phyloP scores from a whole-genome alignment of 192 early-diverging fungal genomes.

The Umbelopsis vinacea region DNA sequence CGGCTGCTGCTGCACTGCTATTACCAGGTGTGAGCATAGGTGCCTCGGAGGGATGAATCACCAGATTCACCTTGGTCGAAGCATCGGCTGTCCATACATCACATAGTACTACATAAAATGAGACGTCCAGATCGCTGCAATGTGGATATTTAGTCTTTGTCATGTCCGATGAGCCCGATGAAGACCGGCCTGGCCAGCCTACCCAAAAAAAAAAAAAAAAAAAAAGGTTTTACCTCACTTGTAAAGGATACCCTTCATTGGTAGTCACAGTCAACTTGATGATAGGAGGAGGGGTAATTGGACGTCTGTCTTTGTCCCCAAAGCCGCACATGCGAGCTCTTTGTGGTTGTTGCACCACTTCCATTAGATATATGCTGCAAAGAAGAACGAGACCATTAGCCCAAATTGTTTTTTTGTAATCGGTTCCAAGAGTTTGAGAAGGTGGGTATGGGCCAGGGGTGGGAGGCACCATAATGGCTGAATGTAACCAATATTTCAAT shows the following conservation, averaged over 20 bases:
- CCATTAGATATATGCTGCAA: slow-evolving; percentile 52
- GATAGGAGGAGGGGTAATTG: slow-evolving; percentile 72
- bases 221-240: neutral
- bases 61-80: slow-evolving; percentile 45
- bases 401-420: neutral
- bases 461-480: neutral
- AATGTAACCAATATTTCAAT: no score
- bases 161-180: neutral
- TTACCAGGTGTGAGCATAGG: neutral
- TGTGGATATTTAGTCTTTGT: neutral
- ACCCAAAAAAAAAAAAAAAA: neutral
- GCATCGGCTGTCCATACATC: slow-evolving; percentile 54
- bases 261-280: slow-evolving; percentile 60
- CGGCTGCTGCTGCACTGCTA: slow-evolving; percentile 3
- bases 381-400: neutral
- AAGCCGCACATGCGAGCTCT: slow-evolving; percentile 81
- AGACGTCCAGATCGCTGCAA: slow-evolving; percentile 49
- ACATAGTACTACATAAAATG: slow-evolving; percentile 52
- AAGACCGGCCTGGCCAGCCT: neutral
- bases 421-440: no score
- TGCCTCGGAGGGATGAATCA: slow-evolving; percentile 41
- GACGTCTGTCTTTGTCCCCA: slow-evolving; percentile 76
- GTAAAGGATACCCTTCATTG: slow-evolving; percentile 43
- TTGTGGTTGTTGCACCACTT: slow-evolving; percentile 72
- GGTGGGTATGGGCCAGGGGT: no score